phyloP scores from a whole-genome alignment of 1,139 yeast genomes.

The Protomyces inouyei region DNA sequence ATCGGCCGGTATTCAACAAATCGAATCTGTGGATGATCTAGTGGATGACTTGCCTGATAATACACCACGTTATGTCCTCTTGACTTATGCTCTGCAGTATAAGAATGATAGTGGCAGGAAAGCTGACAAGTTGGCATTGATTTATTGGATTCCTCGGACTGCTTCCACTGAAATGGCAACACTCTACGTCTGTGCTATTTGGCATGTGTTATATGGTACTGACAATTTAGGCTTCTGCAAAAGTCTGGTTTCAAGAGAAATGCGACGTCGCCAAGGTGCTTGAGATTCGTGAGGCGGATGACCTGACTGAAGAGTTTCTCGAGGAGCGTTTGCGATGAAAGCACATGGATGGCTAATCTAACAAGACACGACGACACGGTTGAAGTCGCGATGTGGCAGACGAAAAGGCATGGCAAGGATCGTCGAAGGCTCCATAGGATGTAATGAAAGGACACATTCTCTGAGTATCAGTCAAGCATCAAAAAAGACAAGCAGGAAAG shows the following conservation, averaged over 20 bases:
- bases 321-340: constrained; percentile 7
- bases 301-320: constrained; percentile 24
- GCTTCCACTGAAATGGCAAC: constrained; percentile 71
- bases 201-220: not conserved
- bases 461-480: too few species aligned
- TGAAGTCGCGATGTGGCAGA: too few species aligned
- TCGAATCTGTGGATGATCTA: constrained; percentile 56
- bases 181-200: constrained; percentile 42
- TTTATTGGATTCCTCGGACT: constrained; percentile 84
- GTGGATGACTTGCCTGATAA: constrained; percentile 77
- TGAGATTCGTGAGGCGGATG: constrained; percentile 27
- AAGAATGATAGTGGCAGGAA: constrained; percentile 58
- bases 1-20: not conserved
- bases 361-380: too few species aligned
- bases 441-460: too few species aligned
- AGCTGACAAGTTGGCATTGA: constrained; percentile 65
- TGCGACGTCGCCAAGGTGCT: constrained; percentile 27
- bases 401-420: too few species aligned
- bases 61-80: constrained; percentile 65
- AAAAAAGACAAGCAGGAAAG: too few species aligned
- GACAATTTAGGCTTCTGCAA: constrained; percentile 24
- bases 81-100: constrained; percentile 64
- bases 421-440: too few species aligned
- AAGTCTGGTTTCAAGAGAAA: constrained; percentile 28
- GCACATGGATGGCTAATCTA: too few species aligned